Conservation (phyloP, 176 grass and related monocot genomes). For the Paspalum vaginatum region DNA sequence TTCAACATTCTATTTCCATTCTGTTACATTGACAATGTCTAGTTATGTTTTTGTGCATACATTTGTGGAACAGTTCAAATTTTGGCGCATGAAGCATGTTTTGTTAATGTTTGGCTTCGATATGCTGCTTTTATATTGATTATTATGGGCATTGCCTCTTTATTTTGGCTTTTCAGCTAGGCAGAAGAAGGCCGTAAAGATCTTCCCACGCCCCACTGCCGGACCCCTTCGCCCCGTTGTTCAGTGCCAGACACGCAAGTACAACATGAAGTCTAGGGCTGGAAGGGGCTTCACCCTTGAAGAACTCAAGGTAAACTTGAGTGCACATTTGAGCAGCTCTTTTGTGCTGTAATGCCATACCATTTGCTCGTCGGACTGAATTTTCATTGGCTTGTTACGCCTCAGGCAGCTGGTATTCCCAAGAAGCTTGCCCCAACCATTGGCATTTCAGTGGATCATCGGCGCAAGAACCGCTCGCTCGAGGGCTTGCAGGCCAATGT, state of each 20-base stretch:
- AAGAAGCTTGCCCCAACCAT: slow-evolving; percentile 84
- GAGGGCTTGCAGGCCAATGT: slow-evolving; percentile 78
- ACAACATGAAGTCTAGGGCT: slow-evolving; percentile 90
- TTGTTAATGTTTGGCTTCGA: too few relatives aligned
- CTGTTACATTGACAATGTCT: too few relatives aligned
- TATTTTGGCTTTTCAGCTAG: slow-evolving; percentile 42
- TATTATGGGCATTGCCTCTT: too few relatives aligned
- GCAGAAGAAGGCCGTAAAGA: slow-evolving; percentile 90
- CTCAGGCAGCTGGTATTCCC: slow-evolving; percentile 66
- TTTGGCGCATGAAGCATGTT: too few relatives aligned
- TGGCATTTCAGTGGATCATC: slow-evolving; percentile 82
- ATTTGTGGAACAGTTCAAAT: too few relatives aligned
- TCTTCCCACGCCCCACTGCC: slow-evolving; percentile 78
- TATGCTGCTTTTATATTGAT: too few relatives aligned
- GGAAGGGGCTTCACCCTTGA: slow-evolving; percentile 84
- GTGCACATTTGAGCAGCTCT: too few relatives aligned
- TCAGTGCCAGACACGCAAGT: slow-evolving; percentile 80
- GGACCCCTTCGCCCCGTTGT: slow-evolving; percentile 75
- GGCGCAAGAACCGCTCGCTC: slow-evolving; percentile 77
- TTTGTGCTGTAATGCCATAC: neutral
- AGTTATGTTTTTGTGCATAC: too few relatives aligned
- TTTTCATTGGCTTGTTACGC: neutral
- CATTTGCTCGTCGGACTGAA: neutral
- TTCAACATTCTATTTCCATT: too few relatives aligned
- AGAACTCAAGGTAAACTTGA: slow-evolving; percentile 69